phyloP scores from a whole-genome alignment of 257 asterid species.

The Ilex aquifolium region DNA sequence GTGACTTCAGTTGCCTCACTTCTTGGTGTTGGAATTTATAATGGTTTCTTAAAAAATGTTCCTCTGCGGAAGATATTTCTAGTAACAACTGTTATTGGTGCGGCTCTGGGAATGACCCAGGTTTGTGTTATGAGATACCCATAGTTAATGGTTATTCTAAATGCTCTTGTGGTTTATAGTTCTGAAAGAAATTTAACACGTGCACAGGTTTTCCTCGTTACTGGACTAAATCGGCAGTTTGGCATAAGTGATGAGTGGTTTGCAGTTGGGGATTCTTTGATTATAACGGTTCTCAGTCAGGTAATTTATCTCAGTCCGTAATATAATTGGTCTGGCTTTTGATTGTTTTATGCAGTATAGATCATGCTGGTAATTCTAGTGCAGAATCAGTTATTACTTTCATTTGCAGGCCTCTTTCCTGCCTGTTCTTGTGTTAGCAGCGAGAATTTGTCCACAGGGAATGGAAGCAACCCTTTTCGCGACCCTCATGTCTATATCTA shows the following conservation, averaged over 20 bases:
- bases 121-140: conserved; percentile 22
- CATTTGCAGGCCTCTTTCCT: conserved; percentile 76
- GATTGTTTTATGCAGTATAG: background rate
- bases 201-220: conserved; percentile 73
- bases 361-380: conserved; percentile 2
- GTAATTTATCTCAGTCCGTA: conserved; percentile 25
- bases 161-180: background rate
- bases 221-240: conserved; percentile 70
- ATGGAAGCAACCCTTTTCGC: conserved; percentile 98
- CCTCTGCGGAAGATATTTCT: conserved; percentile 80
- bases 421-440: conserved; percentile 99
- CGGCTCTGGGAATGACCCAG: conserved; percentile 92
- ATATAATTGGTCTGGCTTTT: background rate
- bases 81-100: conserved; percentile 61
- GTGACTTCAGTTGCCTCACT: conserved; percentile 92
- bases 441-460: conserved; percentile 89
- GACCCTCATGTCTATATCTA: conserved; percentile 89
- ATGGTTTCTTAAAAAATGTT: conserved; percentile 73
- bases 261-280: conserved; percentile 88
- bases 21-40: conserved; percentile 85
- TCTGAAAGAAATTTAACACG: conserved; percentile 11
- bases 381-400: conserved; percentile 4
- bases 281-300: conserved; percentile 91
- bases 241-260: conserved; percentile 97
- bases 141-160: background rate